These are phyloP conservation scores for Tranzscheliella williamsii DNA, from an alignment of 1,284 basidiomycete species.

Conservation along the genomic window DNA sequence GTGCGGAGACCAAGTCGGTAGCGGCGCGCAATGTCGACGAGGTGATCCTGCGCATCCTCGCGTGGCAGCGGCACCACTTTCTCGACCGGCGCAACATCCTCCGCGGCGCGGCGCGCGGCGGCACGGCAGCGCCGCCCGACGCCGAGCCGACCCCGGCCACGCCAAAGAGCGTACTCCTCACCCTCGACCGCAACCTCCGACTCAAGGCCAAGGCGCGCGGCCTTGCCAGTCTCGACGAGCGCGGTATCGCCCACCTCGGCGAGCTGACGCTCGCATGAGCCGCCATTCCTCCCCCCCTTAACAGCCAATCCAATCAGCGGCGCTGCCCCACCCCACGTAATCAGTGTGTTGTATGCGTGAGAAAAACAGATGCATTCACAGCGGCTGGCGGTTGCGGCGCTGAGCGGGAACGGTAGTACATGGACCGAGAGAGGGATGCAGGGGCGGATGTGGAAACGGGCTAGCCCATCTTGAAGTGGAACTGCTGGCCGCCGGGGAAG, in stretches of 20 bases:
- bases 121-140: slow-evolving; percentile 13
- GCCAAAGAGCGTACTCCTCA: slow-evolving; percentile 83
- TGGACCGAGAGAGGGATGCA: too few relatives aligned
- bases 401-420: too few relatives aligned
- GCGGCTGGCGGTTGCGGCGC: too few relatives aligned
- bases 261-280: too few relatives aligned
- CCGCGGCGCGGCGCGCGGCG: slow-evolving; percentile 29
- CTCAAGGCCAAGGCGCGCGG: slow-evolving; percentile 70
- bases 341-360: too few relatives aligned
- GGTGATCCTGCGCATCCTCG: slow-evolving; percentile 83
- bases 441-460: too few relatives aligned
- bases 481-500: slow-evolving; percentile 41
- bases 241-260: slow-evolving; percentile 11
- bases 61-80: slow-evolving; percentile 93
- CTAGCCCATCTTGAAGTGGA: slow-evolving; percentile 47
- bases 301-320: too few relatives aligned
- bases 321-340: too few relatives aligned
- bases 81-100: slow-evolving; percentile 74
- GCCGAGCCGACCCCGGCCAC: slow-evolving; percentile 62
- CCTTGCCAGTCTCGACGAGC: slow-evolving; percentile 72
- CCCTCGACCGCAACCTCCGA: slow-evolving; percentile 79
- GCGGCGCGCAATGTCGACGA: slow-evolving; percentile 85
- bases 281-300: too few relatives aligned
- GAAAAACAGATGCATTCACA: too few relatives aligned
- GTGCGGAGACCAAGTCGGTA: slow-evolving; percentile 54